These are phyloP conservation scores for Metschnikowia borealis DNA, from an alignment of 805 yeast genomes.

Conservation along the genomic window DNA sequence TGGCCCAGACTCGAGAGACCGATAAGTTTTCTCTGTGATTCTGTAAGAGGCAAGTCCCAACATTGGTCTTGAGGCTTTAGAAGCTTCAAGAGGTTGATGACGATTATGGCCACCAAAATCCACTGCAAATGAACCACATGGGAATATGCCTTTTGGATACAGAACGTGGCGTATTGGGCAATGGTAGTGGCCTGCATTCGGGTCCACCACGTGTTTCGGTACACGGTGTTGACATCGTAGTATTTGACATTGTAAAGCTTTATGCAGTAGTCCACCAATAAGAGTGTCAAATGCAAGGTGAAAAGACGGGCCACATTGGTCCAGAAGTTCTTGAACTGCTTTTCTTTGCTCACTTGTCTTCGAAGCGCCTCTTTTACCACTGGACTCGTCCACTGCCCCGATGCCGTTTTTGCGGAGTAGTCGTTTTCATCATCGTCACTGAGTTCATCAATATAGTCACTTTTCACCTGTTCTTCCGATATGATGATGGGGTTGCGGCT, in stretches of 20 bases:
- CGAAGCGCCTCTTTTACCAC: constrained; percentile 41
- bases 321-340: constrained; percentile 30
- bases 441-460: constrained; percentile 4
- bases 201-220: constrained; percentile 9
- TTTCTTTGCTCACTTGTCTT: constrained; percentile 42
- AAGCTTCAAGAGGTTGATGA: constrained; percentile 25
- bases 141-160: neutral
- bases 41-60: constrained; percentile 46
- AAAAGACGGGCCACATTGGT: constrained; percentile 25
- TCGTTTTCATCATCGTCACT: constrained; percentile 3
- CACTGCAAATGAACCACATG: constrained; percentile 12
- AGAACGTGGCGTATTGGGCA: neutral
- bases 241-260: constrained; percentile 8
- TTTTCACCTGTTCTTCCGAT: neutral
- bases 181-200: neutral
- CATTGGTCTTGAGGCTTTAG: constrained; percentile 47
- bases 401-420: neutral
- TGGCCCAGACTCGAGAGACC: constrained; percentile 30
- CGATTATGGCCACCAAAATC: constrained; percentile 24
- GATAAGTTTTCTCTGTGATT: constrained; percentile 42
- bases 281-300: constrained; percentile 23
- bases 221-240: constrained; percentile 9
- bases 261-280: constrained; percentile 7
- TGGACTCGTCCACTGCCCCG: constrained; percentile 39
- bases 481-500: constrained; percentile 12